Conservation (phyloP, 805 yeast genomes). For the Cyberlindnera veronae region DNA sequence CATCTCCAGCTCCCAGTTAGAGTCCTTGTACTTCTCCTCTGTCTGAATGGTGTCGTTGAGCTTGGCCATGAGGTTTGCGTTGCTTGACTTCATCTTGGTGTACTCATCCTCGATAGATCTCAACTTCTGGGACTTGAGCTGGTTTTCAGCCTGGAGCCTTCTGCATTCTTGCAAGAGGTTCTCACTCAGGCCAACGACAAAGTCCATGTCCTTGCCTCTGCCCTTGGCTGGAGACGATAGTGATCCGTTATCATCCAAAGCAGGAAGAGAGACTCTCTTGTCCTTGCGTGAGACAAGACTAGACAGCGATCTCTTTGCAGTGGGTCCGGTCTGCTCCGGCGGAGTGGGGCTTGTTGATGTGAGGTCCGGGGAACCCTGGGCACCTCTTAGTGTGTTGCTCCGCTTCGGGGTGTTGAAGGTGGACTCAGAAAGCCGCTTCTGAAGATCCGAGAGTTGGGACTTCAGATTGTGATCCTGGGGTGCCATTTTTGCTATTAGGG, state of each 20-base stretch:
- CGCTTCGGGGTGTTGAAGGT: constrained; percentile 27
- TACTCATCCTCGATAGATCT: constrained; percentile 42
- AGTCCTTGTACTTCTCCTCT: constrained; percentile 52
- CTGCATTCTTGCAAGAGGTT: constrained; percentile 68
- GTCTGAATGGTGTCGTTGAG: constrained; percentile 26
- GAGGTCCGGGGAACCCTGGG: constrained; percentile 8
- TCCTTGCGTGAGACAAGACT: constrained; percentile 23
- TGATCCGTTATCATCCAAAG: constrained; percentile 21
- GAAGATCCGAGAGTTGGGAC: constrained; percentile 41
- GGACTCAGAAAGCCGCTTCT: constrained; percentile 34
- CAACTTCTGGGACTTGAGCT: constrained; percentile 40
- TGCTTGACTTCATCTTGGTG: constrained; percentile 26
- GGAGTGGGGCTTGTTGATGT: constrained; percentile 5
- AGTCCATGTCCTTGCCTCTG: constrained; percentile 60
- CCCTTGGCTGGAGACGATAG: constrained; percentile 20
- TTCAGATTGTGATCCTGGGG: constrained; percentile 33
- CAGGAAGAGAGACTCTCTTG: constrained; percentile 27
- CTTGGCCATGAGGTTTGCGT: constrained; percentile 21
- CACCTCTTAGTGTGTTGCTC: constrained; percentile 11
- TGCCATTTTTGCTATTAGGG: constrained; percentile 10
- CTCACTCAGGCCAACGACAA: constrained; percentile 72
- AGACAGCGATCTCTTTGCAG: constrained; percentile 18
- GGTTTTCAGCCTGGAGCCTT: constrained; percentile 62
- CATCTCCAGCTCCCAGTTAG: constrained; percentile 63
- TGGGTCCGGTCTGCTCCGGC: constrained; percentile 2